Conservation (phyloP, 345 rosid species). For the Hibiscus trionum region DNA sequence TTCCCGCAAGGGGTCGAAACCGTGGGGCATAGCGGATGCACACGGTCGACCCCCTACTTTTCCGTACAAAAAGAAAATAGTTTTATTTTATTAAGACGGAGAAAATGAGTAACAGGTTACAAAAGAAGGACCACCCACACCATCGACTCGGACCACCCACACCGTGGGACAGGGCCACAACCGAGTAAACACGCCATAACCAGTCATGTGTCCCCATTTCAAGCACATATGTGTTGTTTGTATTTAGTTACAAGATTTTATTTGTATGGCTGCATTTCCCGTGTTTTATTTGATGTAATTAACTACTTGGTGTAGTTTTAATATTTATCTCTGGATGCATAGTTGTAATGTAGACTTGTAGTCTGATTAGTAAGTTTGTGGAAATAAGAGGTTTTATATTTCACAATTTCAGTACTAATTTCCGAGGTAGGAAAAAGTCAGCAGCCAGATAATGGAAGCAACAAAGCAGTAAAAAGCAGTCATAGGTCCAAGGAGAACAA, state of each 20-base stretch:
- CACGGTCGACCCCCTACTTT: too few relatives aligned
- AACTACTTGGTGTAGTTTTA: background rate
- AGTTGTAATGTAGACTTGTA: background rate
- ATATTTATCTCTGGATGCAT: background rate
- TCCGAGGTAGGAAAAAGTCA: slow-evolving; percentile 42
- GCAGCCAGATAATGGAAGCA: slow-evolving; percentile 21
- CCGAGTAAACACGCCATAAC: too few relatives aligned
- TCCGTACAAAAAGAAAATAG: too few relatives aligned
- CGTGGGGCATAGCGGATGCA: too few relatives aligned
- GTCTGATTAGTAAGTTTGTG: background rate
- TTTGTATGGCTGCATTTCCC: background rate
- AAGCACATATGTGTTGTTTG: slow-evolving; percentile 14
- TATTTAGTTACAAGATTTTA: background rate
- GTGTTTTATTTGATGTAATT: background rate
- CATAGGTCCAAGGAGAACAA: slow-evolving; percentile 30
- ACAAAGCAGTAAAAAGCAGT: slow-evolving; percentile 21
- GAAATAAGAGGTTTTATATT: slow-evolving; percentile 11
- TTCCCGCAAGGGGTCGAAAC: too few relatives aligned
- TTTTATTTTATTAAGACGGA: too few relatives aligned
- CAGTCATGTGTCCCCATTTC: too few relatives aligned
- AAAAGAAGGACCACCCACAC: too few relatives aligned
- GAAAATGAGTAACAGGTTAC: too few relatives aligned
- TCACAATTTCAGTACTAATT: slow-evolving; percentile 43
- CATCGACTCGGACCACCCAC: too few relatives aligned
- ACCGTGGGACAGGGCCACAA: too few relatives aligned